Conservation (phyloP, 495 filamentous ascomycete species). For the Coniosporium apollinis region DNA sequence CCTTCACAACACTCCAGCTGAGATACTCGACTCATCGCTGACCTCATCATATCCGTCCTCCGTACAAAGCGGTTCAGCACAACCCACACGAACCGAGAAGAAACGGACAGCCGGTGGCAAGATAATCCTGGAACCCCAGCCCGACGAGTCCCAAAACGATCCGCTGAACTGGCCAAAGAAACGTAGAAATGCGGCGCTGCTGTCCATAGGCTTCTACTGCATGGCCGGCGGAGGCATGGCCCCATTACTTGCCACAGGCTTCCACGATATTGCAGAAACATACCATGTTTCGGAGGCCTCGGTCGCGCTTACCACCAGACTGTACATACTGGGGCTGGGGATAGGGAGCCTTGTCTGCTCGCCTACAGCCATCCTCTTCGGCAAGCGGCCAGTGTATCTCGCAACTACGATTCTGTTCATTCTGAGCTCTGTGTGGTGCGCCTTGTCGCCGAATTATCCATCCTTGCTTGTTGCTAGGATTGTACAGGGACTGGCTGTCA, state of each 20-base stretch:
- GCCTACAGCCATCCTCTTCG: conserved; percentile 80
- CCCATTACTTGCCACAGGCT: conserved; percentile 77
- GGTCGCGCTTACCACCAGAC: conserved; percentile 78
- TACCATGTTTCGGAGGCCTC: conserved; percentile 54
- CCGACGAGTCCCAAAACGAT: conserved; percentile 79
- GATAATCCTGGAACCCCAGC: conserved; percentile 83
- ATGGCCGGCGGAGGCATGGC: conserved; percentile 91
- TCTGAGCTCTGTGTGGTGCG: conserved; percentile 71
- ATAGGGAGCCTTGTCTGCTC: conserved; percentile 69
- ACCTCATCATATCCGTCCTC: conserved; percentile 36
- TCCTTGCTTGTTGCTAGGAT: conserved; percentile 73
- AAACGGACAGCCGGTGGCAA: conserved; percentile 71
- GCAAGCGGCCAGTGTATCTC: conserved; percentile 86
- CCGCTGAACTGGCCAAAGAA: conserved; percentile 83
- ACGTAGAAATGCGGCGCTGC: conserved; percentile 64
- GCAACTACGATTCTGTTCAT: conserved; percentile 60
- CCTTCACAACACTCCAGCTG: conserved; percentile 53
- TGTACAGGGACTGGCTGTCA: conserved; percentile 74
- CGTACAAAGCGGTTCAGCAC: conserved; percentile 16
- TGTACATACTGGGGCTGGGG: conserved; percentile 92
- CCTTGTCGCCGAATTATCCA: conserved; percentile 57
- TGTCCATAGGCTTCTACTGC: conserved; percentile 81
- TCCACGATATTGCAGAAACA: conserved; percentile 56
- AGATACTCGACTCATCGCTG: conserved; percentile 61
- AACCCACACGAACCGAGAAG: conserved; percentile 27